phyloP scores from a whole-genome alignment of 2,329 filamentous ascomycete species.

The Talaromyces marneffei region DNA sequence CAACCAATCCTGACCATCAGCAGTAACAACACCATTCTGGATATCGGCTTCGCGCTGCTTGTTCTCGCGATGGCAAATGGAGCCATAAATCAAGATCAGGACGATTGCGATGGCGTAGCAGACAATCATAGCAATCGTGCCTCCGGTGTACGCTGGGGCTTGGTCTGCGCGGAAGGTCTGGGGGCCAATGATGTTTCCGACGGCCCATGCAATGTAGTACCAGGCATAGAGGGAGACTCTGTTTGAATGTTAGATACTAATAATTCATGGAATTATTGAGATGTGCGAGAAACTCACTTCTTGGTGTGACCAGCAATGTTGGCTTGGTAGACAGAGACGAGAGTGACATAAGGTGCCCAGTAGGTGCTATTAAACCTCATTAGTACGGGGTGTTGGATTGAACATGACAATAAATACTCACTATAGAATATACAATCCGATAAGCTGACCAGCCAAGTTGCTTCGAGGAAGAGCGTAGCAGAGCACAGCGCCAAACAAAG shows the following conservation, averaged over 20 bases:
- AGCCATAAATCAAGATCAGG: not conserved
- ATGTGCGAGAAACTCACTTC: conserved; percentile 5
- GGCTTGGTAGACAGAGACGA: conserved; percentile 9
- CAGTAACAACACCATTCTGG: conserved; percentile 4
- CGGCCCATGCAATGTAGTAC: conserved; percentile 7
- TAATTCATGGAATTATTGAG: too few relatives aligned
- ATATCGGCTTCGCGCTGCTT: not conserved
- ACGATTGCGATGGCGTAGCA: conserved; percentile 6
- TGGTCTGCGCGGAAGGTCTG: conserved; percentile 7
- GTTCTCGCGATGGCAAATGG: conserved; percentile 2
- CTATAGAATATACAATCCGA: too few relatives aligned
- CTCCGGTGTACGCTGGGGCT: conserved; percentile 4
- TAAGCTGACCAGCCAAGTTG: too few relatives aligned
- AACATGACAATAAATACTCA: too few relatives aligned
- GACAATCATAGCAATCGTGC: conserved; percentile 7
- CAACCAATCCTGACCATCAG: conserved; percentile 6
- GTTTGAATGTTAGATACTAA: not conserved
- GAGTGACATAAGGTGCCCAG: conserved; percentile 9
- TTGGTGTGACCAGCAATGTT: conserved; percentile 10
- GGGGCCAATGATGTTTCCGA: conserved; percentile 8
- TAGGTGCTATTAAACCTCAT: too few relatives aligned
- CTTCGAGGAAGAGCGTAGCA: too few relatives aligned
- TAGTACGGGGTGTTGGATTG: too few relatives aligned
- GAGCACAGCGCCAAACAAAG: too few relatives aligned
- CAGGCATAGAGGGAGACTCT: conserved; percentile 8